Evolutionary conservation across 2,329 filamentous ascomycete species (phyloP), one percentile per base, ranked within the genome.

Genomic region (Cryphonectria parasitica): DNA sequence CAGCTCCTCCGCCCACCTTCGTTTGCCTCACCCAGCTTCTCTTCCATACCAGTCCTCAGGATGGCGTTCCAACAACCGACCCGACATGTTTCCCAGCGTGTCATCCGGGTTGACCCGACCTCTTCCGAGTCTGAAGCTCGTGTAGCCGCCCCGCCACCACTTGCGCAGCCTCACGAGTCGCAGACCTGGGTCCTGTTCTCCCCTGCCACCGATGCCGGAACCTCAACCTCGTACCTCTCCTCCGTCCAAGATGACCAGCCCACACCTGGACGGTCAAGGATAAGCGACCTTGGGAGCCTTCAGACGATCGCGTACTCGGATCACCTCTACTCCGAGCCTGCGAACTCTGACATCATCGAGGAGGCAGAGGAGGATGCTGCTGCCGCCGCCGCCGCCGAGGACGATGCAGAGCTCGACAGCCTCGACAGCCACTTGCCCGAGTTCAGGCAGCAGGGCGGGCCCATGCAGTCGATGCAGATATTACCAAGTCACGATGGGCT

Each of bases 161-260:
- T 76, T 74, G 74, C 79, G 49, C 80, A 81, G 64, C 76, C 77
- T 60, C 82, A 92, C 72, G 91, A 95, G 74, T 91, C 93, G 17
- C 92, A 96, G 80, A 95, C 97, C 87, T 99, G 96, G 96, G 92
- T 98, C 68, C 89, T 99, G 74, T 99, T 99, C 84, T 93, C 94
- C 10, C 93, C 93, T 1, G 86, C 87, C 11, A 90, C 90, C 73
- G 87, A 86, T 71, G 83, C 85, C 45, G 82, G 82, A 63, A 87
- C 86, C 3, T 91, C 92, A 28, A 86, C 87, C 15, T 90, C 90
- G 6, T 90, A 91, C 73, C 86, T 90, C 67, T 93, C 90, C 61
- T 90, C 92, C 52, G 89, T 90, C 79, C 79, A 92, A 80, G 77
- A 87, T 83, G 83, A 90, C 80, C 78, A 95, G 83, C 74, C 88